Evolutionary conservation across 2,329 filamentous ascomycete genomes (phyloP), one percentile per base, ranked within the genome.

Genomic region (Verticillium klebahnii): DNA sequence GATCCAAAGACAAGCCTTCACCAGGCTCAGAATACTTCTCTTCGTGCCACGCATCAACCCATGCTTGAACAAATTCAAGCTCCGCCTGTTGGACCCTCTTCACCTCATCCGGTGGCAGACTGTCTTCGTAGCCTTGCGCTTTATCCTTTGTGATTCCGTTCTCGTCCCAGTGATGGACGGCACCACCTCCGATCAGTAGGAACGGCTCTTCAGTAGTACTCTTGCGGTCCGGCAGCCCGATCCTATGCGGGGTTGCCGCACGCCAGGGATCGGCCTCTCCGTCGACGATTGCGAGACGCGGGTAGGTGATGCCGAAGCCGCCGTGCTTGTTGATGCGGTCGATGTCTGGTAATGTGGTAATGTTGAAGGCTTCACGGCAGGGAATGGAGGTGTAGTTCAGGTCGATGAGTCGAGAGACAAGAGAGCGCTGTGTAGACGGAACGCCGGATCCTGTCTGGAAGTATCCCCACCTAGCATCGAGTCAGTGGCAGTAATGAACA

Each of bases 201-300:
- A 89, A 90, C 0, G 91, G 91, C 76, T 93, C 83, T 56, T 80
- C 82, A 0, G 78, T 75, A 0, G 89, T 90, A 55, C 83, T 89
- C 17, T 78, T 74, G 19, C 90, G 79, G 32, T 79, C 75, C 0
- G 81, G 78, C 0, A 86, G 81, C 1, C 79, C 83, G 19, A 86
- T 82, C 0, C 86, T 87, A 57, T 94, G 87, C 0, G 89, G 86
- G 0, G 88, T 89, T 0, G 89, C 90, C 11, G 86, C 85, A n/a
- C 89, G 84, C 92, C 92, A 96, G 0, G 92, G 91, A 70, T 96
- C 92, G 61, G 85, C 85, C 64, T 90, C 84, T 32, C 92, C 92
- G 64, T 93, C 91, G 45, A 96, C 79, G 57, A 91, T 83, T 2
- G 92, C 92, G 0, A 96, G 82, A 1, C 92, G 88, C 1, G 88